Percentiles rank a stretch among this genome's conserved stretches.
phyloP scores from a whole-genome alignment of 2,329 filamentous ascomycete species.

The Fusarium sp. region DNA sequence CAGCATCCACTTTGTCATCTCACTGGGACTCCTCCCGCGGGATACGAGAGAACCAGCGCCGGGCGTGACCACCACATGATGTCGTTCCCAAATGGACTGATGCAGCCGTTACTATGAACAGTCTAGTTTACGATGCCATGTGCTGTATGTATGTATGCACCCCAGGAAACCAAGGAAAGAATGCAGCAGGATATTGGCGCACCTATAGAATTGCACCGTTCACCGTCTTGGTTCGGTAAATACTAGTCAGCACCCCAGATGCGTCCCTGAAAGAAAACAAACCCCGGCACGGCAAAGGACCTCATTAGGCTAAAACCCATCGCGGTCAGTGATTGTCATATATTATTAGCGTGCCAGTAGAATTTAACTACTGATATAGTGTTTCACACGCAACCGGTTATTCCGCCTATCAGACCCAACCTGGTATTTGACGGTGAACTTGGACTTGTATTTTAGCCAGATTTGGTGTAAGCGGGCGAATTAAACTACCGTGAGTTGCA shows the following conservation, averaged over 20 bases:
- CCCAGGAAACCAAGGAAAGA: background rate
- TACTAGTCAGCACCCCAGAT: slow-evolving; percentile 7
- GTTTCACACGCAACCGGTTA: background rate
- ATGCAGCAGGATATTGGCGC: slow-evolving; percentile 1
- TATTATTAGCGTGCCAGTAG: background rate
- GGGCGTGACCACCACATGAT: background rate
- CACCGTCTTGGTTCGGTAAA: slow-evolving; percentile 4
- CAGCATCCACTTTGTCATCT: slow-evolving; percentile 2
- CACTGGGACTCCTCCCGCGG: background rate
- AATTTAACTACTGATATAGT: background rate
- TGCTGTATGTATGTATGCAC: background rate
- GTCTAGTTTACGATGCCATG: background rate
- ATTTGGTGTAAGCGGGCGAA: slow-evolving; percentile 15
- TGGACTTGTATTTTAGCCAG: background rate
- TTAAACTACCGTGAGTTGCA: background rate
- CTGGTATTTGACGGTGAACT: rapidly evolving
- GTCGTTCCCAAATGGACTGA: background rate
- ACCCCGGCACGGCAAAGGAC: slow-evolving; percentile 3
- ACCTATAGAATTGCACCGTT: background rate
- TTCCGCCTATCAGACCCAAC: background rate
- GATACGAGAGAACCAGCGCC: background rate
- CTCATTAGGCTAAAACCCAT: slow-evolving; percentile 6
- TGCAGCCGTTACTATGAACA: background rate
- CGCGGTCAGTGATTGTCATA: background rate
- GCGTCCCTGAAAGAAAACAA: background rate